Base-by-base conservation (phyloP, 805 yeast species). In the Ogataea chonburiensis region DNA sequence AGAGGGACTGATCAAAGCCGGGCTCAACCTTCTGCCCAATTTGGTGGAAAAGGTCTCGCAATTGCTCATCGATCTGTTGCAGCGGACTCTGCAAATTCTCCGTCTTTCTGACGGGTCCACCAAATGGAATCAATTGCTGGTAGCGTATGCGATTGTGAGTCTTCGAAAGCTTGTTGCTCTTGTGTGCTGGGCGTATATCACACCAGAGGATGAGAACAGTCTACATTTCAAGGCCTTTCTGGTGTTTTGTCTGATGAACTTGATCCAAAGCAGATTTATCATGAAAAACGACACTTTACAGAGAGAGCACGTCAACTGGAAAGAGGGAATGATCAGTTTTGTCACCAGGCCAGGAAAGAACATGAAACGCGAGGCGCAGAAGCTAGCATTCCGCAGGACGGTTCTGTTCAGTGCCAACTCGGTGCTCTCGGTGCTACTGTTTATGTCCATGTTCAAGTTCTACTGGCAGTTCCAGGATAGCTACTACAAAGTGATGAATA, bases 191-290 rank as follows among this genome's bases (percentile, higher is more conserved):
- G 45, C 50, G 7, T 58, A 52, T 38, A 48, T 60, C 3, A 48
- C 64, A 0, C 37, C 43, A 6, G 52, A 50, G 7, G 64, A 60
- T 33, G 51, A 58, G 24, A 43, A 48, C 21, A 46, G 59, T 2
- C 25, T 48, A 3, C 62, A 54, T 35, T 35, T 39, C n/a, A 56
- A 56, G 29, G 55, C 58, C 1, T 49, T 58, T 26, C 16, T 55
- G n/a, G 41, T 43, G 10, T 56, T 49, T 28, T 42, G 55, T 28
- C 17, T 50, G 11, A 38, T 54, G 18, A 55, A 41, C 29, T 31
- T 50, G 28, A 41, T 58, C 14, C 63, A 58, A 21, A 49, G 48
- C 32, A 31, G 55, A 17, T 57, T 56, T 27, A 50, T 60, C n/a
- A 42, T 46, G 23, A 47, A 47, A 14, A 46, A 42, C 15, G 49